phyloP scores from a whole-genome alignment of 805 yeast genomes.

The Isabelozyma gotoi region DNA sequence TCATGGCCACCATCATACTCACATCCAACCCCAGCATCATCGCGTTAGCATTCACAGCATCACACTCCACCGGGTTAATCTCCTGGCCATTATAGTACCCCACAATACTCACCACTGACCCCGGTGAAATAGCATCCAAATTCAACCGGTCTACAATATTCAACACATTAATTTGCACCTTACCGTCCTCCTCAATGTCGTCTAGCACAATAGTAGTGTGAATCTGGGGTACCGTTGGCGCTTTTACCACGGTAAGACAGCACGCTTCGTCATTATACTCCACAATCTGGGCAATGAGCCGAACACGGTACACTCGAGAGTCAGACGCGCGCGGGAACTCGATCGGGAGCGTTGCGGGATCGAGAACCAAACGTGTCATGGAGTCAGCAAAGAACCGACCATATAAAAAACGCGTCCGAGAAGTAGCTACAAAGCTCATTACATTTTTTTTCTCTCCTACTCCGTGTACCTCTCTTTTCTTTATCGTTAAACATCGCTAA shows the following conservation, averaged over 20 bases:
- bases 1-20: slow-evolving; percentile 14
- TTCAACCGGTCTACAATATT: slow-evolving; percentile 9
- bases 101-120: slow-evolving; percentile 26
- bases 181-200: slow-evolving; percentile 3
- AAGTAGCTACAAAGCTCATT: neutral
- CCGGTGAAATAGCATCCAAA: slow-evolving; percentile 12
- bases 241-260: slow-evolving; percentile 11
- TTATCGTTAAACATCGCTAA: neutral
- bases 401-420: neutral
- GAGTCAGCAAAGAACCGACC: neutral
- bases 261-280: slow-evolving; percentile 13
- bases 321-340: slow-evolving; percentile 23
- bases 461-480: neutral
- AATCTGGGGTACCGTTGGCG: slow-evolving; percentile 16
- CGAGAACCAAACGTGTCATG: slow-evolving; percentile 29
- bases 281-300: slow-evolving; percentile 30
- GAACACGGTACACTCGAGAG: slow-evolving; percentile 16
- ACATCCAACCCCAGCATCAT: slow-evolving; percentile 10
- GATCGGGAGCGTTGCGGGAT: slow-evolving; percentile 20
- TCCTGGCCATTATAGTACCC: slow-evolving; percentile 30
- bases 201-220: slow-evolving; percentile 8
- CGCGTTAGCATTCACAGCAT: slow-evolving; percentile 9
- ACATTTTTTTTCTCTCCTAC: neutral
- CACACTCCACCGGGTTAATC: slow-evolving; percentile 22
- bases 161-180: slow-evolving; percentile 1